phyloP scores from a whole-genome alignment of 2,329 filamentous ascomycete genomes.

The Byssochlamys sp. region DNA sequence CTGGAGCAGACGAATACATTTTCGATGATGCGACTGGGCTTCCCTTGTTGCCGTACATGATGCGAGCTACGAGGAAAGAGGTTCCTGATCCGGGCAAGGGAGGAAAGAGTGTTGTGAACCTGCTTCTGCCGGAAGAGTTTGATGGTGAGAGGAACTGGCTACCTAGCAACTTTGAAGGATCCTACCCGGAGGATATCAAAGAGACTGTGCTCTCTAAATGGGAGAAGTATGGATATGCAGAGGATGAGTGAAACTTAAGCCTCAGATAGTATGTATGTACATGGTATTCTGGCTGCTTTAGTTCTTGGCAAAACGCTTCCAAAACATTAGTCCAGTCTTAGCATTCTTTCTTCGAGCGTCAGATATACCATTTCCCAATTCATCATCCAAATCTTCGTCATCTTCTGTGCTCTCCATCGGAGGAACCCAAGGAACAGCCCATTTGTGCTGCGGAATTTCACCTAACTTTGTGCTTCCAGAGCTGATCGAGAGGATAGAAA shows the following conservation, averaged over 20 bases:
- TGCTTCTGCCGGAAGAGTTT: slow-evolving; percentile 1
- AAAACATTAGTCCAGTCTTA: neutral
- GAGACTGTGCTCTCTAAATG: slow-evolving; percentile 2
- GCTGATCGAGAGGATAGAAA: slow-evolving; percentile 4
- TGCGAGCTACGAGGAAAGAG: neutral
- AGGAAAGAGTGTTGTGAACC: neutral
- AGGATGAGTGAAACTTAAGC: neutral
- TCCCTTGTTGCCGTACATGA: slow-evolving; percentile 2
- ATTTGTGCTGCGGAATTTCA: slow-evolving; percentile 6
- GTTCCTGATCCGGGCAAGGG: neutral
- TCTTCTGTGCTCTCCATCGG: slow-evolving; percentile 2
- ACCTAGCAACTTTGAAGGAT: slow-evolving; percentile 1
- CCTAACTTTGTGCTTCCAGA: slow-evolving; percentile 6
- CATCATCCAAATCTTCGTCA: neutral
- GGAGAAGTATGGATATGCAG: slow-evolving; percentile 1
- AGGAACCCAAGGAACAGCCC: slow-evolving; percentile 3
- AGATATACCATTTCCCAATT: neutral
- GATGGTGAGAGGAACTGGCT: slow-evolving; percentile 1
- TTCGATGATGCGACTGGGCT: neutral
- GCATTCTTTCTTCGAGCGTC: neutral
- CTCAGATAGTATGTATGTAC: neutral
- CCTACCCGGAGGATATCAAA: slow-evolving; percentile 2
- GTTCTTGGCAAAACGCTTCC: neutral
- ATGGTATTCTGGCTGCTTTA: too few species aligned
- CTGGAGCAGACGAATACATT: slow-evolving; percentile 1